Evolutionary conservation across 116 monocot genomes (phyloP).

Genomic region (Trichopus zeylanicus): DNA sequence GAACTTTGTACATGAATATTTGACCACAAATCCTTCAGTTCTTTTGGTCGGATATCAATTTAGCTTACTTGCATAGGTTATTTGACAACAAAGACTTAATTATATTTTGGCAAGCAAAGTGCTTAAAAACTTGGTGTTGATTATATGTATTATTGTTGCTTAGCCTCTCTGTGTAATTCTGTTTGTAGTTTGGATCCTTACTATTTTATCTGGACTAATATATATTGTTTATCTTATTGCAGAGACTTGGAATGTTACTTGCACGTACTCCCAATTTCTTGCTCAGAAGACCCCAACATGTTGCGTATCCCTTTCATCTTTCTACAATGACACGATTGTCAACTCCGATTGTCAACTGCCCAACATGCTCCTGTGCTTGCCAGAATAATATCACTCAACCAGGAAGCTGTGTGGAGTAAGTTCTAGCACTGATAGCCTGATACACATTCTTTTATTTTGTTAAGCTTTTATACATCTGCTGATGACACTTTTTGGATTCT

Average conservation of each 20-base stretch:
- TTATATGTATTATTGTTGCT: no score
- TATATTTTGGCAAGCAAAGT: no score
- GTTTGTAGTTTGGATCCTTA: no score
- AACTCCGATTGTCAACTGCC: constrained; percentile 76
- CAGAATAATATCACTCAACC: constrained; percentile 61
- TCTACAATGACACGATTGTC: constrained; percentile 82
- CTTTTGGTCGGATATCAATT: no score
- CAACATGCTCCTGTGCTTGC: constrained; percentile 74
- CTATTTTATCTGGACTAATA: no score
- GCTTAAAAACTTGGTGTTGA: no score
- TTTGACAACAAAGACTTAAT: no score
- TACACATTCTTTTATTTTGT: not conserved
- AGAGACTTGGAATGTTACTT: constrained; percentile 89
- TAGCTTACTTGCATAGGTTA: no score
- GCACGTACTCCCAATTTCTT: constrained; percentile 82
- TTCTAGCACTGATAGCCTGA: not conserved
- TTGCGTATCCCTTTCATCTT: constrained; percentile 84
- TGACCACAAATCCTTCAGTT: no score
- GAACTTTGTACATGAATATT: no score
- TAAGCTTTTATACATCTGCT: not conserved
- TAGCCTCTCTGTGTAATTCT: no score
- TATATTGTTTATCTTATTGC: constrained; percentile 21
- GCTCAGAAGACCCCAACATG: constrained; percentile 67
- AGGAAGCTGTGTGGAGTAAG: constrained; percentile 82
- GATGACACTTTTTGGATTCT: not conserved